Evolutionary conservation across 345 rosid genomes (phyloP), one percentile per base, ranked within the genome.

Genomic region (Citrus australasica): DNA sequence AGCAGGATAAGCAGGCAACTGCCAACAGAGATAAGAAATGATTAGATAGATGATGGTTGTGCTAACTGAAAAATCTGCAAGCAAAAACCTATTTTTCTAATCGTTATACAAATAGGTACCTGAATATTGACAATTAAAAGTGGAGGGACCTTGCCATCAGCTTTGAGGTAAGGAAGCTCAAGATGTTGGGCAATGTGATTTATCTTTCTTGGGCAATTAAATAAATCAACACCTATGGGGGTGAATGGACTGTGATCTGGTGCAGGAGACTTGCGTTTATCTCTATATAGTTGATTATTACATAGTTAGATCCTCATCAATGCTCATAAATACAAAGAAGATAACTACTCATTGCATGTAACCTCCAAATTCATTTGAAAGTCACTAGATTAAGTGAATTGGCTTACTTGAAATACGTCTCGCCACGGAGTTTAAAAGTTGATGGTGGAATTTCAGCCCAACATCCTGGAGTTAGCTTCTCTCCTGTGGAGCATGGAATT

Each of bases 1-100:
- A 48, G 94, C 91, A 60, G 98, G 99, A 86, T 95, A 95, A 42
- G 96, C 92, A 51, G 99, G 99, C 77, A 95, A 83, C 98, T 95
- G 91, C 80, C 28, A 67, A 22, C 40, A 28, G 58, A 74, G 21
- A 68, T 61, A 83, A 53, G 25, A 33, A 74, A 75, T 62, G 63
- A 77, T 67, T 48, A 55, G 80, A 65, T 30, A n/a, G 24, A 62
- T 42, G 58, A 64, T 37, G 30, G 17, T 24, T 28, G 37, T 30
- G 77, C 56, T 46, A 51, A 67, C 33, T 32, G 33, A 71, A 56
- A 25, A 27, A 32, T 70, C 67, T 55, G 21, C 40, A 30, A 33
- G 33, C 19, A 24, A 16, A 56, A 78, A 32, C 24, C 5, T 7
- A 19, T 16, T 17, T 14, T 14, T 17, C 21, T 28, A 74, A 61